Conservation (phyloP, 805 yeast species). For the Saccharomycopsis synnaedendra region DNA sequence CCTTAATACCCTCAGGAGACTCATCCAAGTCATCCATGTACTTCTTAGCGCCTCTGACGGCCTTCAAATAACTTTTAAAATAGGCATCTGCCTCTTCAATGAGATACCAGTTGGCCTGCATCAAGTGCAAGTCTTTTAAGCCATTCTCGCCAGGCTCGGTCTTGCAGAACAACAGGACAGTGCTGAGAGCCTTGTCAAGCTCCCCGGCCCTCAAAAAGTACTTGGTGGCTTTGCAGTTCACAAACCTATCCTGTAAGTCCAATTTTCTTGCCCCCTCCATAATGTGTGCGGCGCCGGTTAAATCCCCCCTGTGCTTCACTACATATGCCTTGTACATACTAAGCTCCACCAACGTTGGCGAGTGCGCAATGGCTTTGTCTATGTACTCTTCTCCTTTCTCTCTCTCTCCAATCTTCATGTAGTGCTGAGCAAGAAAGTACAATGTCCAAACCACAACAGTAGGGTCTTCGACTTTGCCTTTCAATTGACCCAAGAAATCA, state of each 20-base stretch:
- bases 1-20: constrained; percentile 22
- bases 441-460: constrained; percentile 49
- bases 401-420: constrained; percentile 42
- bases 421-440: constrained; percentile 73
- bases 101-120: constrained; percentile 90
- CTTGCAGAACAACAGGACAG: constrained; percentile 73
- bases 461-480: constrained; percentile 23
- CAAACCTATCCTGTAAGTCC: constrained; percentile 84
- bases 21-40: constrained; percentile 7
- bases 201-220: constrained; percentile 69
- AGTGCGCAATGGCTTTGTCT: constrained; percentile 52
- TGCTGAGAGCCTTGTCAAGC: constrained; percentile 61
- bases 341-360: constrained; percentile 80
- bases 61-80: constrained; percentile 39
- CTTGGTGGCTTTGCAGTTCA: constrained; percentile 80
- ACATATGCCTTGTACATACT: constrained; percentile 74
- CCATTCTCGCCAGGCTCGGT: constrained; percentile 79
- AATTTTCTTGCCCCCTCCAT: constrained; percentile 63
- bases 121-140: constrained; percentile 69
- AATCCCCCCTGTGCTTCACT: constrained; percentile 57
- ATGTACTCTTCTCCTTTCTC: constrained; percentile 43
- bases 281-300: constrained; percentile 46
- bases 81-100: constrained; percentile 80
- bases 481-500: constrained; percentile 27
- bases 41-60: constrained; percentile 18